Conservation (phyloP, 139 green algal species). For the Mychonastes homosphaera region DNA sequence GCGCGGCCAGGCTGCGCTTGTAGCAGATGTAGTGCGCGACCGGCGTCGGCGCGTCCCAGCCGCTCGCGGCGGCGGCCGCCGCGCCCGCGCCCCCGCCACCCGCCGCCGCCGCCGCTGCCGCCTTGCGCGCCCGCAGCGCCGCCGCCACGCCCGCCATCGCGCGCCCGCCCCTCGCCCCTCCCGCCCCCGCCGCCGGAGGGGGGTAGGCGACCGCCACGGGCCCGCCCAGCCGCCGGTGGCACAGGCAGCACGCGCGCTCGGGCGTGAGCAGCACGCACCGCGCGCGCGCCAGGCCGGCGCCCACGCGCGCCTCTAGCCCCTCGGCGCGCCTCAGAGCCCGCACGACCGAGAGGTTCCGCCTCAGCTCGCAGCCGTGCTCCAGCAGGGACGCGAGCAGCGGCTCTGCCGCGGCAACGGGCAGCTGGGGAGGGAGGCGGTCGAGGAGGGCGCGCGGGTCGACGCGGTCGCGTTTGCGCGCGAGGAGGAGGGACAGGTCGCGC, state of each 20-base stretch:
- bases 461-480: constrained; percentile 14
- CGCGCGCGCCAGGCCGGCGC: constrained; percentile 37
- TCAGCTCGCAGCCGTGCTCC: constrained; percentile 36
- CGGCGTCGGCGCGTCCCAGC: too few relatives aligned
- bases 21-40: constrained; percentile 75
- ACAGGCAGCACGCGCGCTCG: constrained; percentile 70
- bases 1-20: constrained; percentile 15
- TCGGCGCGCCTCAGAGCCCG: constrained; percentile 43
- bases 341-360: constrained; percentile 43
- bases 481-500: constrained; percentile 10
- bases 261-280: constrained; percentile 43
- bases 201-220: constrained; percentile 67
- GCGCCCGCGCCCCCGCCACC: too few relatives aligned
- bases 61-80: too few relatives aligned
- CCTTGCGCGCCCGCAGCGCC: too few relatives aligned
- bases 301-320: constrained; percentile 45
- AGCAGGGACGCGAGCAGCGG: constrained; percentile 57
- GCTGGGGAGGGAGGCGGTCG: constrained; percentile 37
- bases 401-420: constrained; percentile 38
- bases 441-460: constrained; percentile 40
- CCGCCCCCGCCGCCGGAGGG: constrained; percentile 27
- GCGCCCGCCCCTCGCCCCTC: too few relatives aligned
- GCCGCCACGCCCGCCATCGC: too few relatives aligned
- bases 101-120: too few relatives aligned
- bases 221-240: constrained; percentile 68